phyloP scores from a whole-genome alignment of 768 basidiomycete species.

The Naematelia encephala region DNA sequence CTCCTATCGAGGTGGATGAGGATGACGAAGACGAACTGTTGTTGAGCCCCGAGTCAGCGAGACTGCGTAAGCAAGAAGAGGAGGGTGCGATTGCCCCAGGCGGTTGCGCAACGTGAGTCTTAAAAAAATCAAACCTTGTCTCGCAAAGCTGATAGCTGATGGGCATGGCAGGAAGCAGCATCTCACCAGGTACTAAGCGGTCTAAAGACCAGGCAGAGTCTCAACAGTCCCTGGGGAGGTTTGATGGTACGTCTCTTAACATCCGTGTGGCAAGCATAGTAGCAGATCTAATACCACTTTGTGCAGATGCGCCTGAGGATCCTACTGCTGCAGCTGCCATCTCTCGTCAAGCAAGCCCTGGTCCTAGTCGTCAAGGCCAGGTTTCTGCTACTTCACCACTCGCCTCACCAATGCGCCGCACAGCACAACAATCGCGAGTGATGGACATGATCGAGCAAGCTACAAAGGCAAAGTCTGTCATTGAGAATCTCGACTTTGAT shows the following conservation, averaged over 20 bases:
- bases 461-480: constrained; percentile 13
- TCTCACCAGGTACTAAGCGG: background rate
- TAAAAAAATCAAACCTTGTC: constrained; percentile 8
- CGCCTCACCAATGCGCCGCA: constrained; percentile 7
- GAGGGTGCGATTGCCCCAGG: constrained; percentile 11
- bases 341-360: background rate
- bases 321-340: background rate
- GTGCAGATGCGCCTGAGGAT: constrained; percentile 25
- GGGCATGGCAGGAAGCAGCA: background rate
- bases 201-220: background rate
- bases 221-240: constrained; percentile 16
- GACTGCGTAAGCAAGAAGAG: constrained; percentile 23
- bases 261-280: background rate
- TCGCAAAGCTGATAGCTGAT: background rate
- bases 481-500: constrained; percentile 34
- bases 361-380: background rate
- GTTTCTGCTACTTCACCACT: background rate
- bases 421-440: constrained; percentile 25
- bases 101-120: background rate
- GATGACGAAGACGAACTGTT: constrained; percentile 32
- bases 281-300: background rate
- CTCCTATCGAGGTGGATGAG: constrained; percentile 9
- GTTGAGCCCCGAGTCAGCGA: constrained; percentile 27
- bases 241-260: constrained; percentile 24
- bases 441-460: constrained; percentile 35